Conservation (phyloP, 2,329 filamentous ascomycete genomes). For the Colletotrichum aenigma region DNA sequence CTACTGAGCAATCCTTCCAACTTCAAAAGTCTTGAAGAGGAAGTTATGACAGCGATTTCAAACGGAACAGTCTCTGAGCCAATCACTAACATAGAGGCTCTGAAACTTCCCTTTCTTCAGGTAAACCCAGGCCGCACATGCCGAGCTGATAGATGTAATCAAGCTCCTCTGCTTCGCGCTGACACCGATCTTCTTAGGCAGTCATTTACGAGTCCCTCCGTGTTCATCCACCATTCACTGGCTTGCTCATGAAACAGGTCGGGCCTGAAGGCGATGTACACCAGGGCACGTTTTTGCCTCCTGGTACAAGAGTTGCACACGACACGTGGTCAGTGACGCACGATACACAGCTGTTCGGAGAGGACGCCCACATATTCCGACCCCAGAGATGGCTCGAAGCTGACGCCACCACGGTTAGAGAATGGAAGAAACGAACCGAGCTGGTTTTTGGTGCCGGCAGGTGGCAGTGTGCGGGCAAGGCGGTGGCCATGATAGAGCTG, state of each 20-base stretch:
- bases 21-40: conserved; percentile 48
- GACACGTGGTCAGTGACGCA: conserved; percentile 41
- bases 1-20: conserved; percentile 52
- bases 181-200: conserved; percentile 33
- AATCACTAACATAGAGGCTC: conserved; percentile 37
- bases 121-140: neutral
- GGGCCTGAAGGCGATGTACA: conserved; percentile 42
- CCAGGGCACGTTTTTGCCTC: conserved; percentile 37
- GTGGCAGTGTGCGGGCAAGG: conserved; percentile 47
- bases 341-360: conserved; percentile 46
- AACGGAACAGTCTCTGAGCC: conserved; percentile 21
- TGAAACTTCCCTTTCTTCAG: conserved; percentile 42
- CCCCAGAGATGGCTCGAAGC: conserved; percentile 53
- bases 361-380: conserved; percentile 46
- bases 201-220: conserved; percentile 57
- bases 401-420: conserved; percentile 30
- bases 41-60: conserved; percentile 43
- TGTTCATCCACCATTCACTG: conserved; percentile 51
- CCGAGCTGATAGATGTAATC: rapidly evolving
- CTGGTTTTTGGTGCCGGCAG: conserved; percentile 46
- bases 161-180: neutral
- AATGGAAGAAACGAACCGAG: conserved; percentile 39
- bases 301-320: conserved; percentile 43
- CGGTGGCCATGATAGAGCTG: conserved; percentile 48
- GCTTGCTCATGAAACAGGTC: conserved; percentile 54